Evolutionary conservation across 495 filamentous ascomycete species (phyloP), one percentile per base, ranked within the genome.

Genomic region (Aspergillus homomorphus): DNA sequence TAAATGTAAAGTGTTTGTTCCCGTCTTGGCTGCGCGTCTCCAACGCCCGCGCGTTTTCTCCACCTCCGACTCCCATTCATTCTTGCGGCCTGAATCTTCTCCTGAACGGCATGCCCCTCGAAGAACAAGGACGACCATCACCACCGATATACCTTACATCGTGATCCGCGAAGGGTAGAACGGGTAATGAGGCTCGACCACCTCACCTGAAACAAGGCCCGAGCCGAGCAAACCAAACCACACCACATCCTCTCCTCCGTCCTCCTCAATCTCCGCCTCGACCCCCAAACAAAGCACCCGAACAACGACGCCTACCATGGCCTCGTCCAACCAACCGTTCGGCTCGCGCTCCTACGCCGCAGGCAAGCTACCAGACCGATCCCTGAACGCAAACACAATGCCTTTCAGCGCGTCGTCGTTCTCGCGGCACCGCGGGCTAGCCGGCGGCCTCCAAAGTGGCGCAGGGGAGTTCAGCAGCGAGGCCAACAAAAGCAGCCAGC

Each of bases 381-480:
- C 77, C 3, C 49, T 72, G 54, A 75, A 72, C 56, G 28, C 66
- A 16, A 77, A 77, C 61, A 68, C 73, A 42, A 66, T 73, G 53
- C 73, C 78, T 10, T 81, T 81, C 70, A 77, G 75, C 63, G 72
- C 79, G 22, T 79, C 79, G 0, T 74, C 77, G 1, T 77, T 78
- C 65, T 69, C 74, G 33, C 69, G 75, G 52, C 70, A 73, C 22
- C 70, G 66, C 24, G 45, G 60, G 26, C 58, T 74, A 15, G 73
- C 65, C 19, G 64, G 59, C 8, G 48, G 24, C 26, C 26, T 70
- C 9, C n/a, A n/a, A n/a, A n/a, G n/a, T n/a, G 65, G 65, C 4
- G 59, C 64, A 43, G 66, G 54, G 33, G 75, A 69, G 18, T 74
- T 68, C 55, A 68, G 62, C 21, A 63, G 52, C 51, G 77, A 72